Evolutionary conservation across 352 stramenopile genomes (phyloP), one percentile per base, ranked within the genome.

Genomic region (Globisporangium irregulare): DNA sequence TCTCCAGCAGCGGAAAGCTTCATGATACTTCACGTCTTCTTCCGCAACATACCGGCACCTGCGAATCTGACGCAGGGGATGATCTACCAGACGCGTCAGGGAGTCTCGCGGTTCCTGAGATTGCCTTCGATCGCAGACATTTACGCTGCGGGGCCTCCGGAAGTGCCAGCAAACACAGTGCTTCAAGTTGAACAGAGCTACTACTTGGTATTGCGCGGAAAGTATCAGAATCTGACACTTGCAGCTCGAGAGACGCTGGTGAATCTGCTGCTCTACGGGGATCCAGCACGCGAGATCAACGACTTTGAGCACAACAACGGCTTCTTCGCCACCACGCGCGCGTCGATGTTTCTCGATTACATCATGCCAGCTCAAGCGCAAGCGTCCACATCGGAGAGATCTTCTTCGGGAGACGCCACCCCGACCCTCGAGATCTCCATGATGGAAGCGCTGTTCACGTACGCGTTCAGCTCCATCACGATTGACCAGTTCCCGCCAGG

Each of bases 331-430:
- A 64, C 64, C 4, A 36, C 57, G 7, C 58, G 67, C 7, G 66
- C 79, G 9, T 59, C 73, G 24, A 81, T 82, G 68, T 85, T 90
- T 62, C 64, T 90, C 20, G 81, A 90, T 55, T 81, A 71, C 27
- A 74, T 82, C 3, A 66, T 64, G 34, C 69, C 54, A 6, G 62
- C 34, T 4, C 48, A 69, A 24, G 25, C 59, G 18, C 43, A 29
- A 9, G 20, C 43, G 25, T 43, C 36, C 2, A 9, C 22, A 29
- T 25, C 25, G 6, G 38, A 46, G 12, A 18, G 10, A 0, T 27
- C 59, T 8, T 59, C 55, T 73, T 25, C 29, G 29, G 46, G 53
- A 36, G 18, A 57, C 63, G 25, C 36, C 18, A 14, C 8, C 36
- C 48, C 56, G 71, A 4, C 36, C 29, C 15, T 77, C 59, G 7